phyloP scores from a whole-genome alignment of 2,329 filamentous ascomycete species.

The Trichoderma atroviride region DNA sequence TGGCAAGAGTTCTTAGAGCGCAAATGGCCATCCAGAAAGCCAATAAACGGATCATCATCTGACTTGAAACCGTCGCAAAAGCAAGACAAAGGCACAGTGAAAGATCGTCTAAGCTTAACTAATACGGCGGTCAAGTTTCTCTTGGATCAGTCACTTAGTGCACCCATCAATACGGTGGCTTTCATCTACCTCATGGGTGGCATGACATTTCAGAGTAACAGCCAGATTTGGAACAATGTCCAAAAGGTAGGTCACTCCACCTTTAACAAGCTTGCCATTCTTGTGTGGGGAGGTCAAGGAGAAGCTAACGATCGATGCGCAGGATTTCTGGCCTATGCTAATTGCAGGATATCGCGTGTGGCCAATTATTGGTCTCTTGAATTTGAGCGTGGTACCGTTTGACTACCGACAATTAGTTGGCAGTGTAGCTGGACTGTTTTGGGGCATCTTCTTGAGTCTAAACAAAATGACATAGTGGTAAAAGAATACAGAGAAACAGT shows the following conservation, averaged over 20 bases:
- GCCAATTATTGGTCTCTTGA: conserved; percentile 20
- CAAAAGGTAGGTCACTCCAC: conserved; percentile 7
- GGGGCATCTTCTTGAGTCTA: conserved; percentile 20
- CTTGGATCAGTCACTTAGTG: conserved; percentile 20
- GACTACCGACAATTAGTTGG: conserved; percentile 24
- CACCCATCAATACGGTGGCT: conserved; percentile 19
- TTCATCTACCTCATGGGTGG: conserved; percentile 24
- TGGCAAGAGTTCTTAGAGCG: conserved; percentile 23
- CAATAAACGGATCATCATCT: not conserved
- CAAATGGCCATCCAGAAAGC: conserved; percentile 13
- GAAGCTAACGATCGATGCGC: not conserved
- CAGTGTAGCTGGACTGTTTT: conserved; percentile 13
- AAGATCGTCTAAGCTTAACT: conserved; percentile 9
- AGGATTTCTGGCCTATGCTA: conserved; percentile 27
- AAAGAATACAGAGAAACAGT: not conserved
- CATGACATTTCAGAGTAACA: conserved; percentile 20
- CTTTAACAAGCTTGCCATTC: not conserved
- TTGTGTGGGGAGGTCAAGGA: not conserved
- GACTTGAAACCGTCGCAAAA: not conserved
- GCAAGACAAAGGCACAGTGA: not conserved
- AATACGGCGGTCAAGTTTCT: conserved; percentile 23
- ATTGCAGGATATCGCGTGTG: conserved; percentile 23
- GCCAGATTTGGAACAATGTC: conserved; percentile 16
- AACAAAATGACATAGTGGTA: conserved; percentile 15
- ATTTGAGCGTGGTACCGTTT: conserved; percentile 23